Evolutionary conservation across 2,329 filamentous ascomycete species (phyloP).

Genomic region (Trichoderma sp.): DNA sequence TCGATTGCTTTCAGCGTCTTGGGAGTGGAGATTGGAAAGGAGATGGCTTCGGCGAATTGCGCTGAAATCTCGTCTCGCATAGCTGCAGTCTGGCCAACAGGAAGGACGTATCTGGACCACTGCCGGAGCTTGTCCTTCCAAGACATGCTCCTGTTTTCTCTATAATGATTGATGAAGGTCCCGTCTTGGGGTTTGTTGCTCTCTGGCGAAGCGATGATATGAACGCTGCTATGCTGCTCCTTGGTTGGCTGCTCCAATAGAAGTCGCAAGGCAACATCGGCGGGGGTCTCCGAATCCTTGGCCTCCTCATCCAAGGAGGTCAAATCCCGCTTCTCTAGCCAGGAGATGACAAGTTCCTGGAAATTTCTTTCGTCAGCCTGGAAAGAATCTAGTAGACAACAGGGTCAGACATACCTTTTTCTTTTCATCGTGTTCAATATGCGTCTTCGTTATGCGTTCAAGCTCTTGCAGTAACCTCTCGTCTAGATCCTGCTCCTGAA

Average conservation of each 20-base stretch:
- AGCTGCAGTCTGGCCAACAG: conserved; percentile 27
- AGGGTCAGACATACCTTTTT: conserved; percentile 32
- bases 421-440: conserved; percentile 32
- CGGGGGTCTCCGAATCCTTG: conserved; percentile 43
- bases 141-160: conserved; percentile 39
- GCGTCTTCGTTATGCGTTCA: conserved; percentile 41
- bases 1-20: neutral
- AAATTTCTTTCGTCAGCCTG: neutral
- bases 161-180: conserved; percentile 35
- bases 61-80: neutral
- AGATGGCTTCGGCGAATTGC: neutral
- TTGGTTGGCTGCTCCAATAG: conserved; percentile 39
- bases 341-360: conserved; percentile 45
- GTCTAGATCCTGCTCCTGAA: conserved; percentile 31
- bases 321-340: conserved; percentile 42
- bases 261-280: conserved; percentile 51
- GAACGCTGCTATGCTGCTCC: conserved; percentile 25
- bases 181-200: conserved; percentile 14
- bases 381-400: too few relatives aligned
- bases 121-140: conserved; percentile 41
- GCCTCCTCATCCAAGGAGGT: conserved; percentile 15
- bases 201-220: conserved; percentile 32
- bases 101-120: conserved; percentile 39
- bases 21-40: neutral
- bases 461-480: conserved; percentile 38